Evolutionary conservation across 2,329 filamentous ascomycete genomes (phyloP), one percentile per base, ranked within the genome.

Genomic region (Cercospora sesami): DNA sequence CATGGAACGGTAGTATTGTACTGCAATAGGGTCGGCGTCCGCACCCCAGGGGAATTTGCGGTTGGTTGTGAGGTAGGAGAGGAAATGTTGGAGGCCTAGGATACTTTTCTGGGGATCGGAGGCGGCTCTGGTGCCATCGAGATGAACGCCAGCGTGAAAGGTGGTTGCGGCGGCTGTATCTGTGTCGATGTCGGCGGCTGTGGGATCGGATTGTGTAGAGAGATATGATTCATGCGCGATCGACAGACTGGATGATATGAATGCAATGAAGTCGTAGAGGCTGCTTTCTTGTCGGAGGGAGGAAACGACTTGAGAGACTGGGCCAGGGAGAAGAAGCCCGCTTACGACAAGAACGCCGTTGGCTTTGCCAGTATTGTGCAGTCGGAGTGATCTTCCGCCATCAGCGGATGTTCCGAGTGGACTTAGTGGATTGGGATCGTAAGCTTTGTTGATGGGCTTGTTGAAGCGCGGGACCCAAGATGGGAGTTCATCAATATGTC

Each of bases 381-480:
- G 48, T 28, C 7, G 18, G 10, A 53, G 26, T 53, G 21, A 6
- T 53, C 18, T 21, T 21, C 48, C 48, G 9, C 18, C 48, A 53
- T 53, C 21, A 16, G 48, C 48, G 48, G 26, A 53, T 53, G 48
- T 26, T 12, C 48, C 48, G 21, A 53, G 48, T 21, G 48, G 48
- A 23, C 48, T 14, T 2, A 53, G 21, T 5, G 48, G 48, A 7
- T 53, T 53, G 26, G 48, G 21, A 7, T 53, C 48, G 48, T 53
- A 21, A 3, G 26, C 18, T 26, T 53, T 53, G 21, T 53, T 28
- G 48, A 53, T 53, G 48, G 48, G 48, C 21, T 53, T 53, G 21
- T 53, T 53, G 48, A 53, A 53, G 48, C 18, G 48, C 16, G 57
- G 57, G 57, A 59, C 57, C 57, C 57, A 59, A 16, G 23, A 28